These are phyloP conservation scores for Exophiala bonariae DNA, from an alignment of 2,329 filamentous ascomycete species.

Conservation along the genomic window DNA sequence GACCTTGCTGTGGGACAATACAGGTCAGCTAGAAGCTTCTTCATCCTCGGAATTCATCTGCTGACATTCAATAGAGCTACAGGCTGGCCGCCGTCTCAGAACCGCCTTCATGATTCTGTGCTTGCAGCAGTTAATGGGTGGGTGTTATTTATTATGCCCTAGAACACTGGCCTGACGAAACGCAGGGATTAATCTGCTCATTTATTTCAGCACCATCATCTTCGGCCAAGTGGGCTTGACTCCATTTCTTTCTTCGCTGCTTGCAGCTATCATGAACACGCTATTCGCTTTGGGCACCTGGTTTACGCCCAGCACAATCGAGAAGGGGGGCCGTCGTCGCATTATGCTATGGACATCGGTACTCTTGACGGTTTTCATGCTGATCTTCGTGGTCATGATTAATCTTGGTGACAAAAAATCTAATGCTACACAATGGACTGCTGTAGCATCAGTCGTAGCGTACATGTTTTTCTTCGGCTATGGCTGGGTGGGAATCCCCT, in stretches of 20 bases:
- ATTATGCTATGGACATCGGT: conserved; percentile 72
- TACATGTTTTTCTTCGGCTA: conserved; percentile 63
- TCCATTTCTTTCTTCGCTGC: conserved; percentile 44
- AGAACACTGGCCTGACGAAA: too few species aligned
- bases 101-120: conserved; percentile 6
- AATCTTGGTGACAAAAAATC: conserved; percentile 56
- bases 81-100: conserved; percentile 9
- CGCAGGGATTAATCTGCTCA: conserved; percentile 54
- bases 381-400: conserved; percentile 62
- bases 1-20: conserved; percentile 39
- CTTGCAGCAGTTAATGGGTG: conserved; percentile 27
- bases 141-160: too few species aligned
- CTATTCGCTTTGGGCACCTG: conserved; percentile 55
- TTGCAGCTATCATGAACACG: conserved; percentile 55
- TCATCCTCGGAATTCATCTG: too few species aligned
- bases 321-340: conserved; percentile 59
- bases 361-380: conserved; percentile 67
- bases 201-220: conserved; percentile 48
- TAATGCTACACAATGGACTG: conserved; percentile 47
- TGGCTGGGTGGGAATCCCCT: conserved; percentile 47
- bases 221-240: conserved; percentile 43
- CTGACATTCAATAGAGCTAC: conserved; percentile 4
- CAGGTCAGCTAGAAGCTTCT: background rate
- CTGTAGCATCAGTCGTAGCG: conserved; percentile 52
- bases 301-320: conserved; percentile 52